Base-by-base conservation (phyloP, 1,284 basidiomycete genomes). In the Rugosomyces carneus region DNA sequence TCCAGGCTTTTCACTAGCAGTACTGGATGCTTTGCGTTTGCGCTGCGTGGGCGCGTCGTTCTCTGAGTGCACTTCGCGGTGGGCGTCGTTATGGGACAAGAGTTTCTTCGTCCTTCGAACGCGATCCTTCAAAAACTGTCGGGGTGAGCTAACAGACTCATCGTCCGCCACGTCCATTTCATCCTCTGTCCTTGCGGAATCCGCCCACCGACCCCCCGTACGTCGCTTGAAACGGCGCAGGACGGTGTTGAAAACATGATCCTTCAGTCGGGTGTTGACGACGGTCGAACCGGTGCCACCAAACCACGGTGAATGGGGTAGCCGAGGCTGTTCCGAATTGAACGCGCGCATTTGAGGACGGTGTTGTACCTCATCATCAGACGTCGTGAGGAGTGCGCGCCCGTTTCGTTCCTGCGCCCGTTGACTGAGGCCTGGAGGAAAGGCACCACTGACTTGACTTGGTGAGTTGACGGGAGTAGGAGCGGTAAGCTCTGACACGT, bases 181-280 rank as follows among this genome's bases (percentile, higher is more conserved):
- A 48, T 77, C 77, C 43, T 75, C 70, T 10, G 72, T 76, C 40
- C 69, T 73, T 37, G 73, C 70, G n/a, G 60, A 73, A 47, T 75
- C 73, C 10, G 59, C 56, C 60, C 68, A 67, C 27, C 69, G 67
- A 20, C 70, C 66, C 27, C 70, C 70, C 21, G 68, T 71, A 36
- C 75, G 73, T 45, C 76, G 76, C 23, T 71, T 72, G 48, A 91
- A 78, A 24, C 83, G 75, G 38, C 82, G 79, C 49, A 96, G 69
- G 24, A 96, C 81, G 10, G 88, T 87, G 45, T 81, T 86, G 61
- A 97, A 93, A 37, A 97, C 89, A 54, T 94, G 91, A 59, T 96
- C 92, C 66, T 93, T 93, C 48, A 97, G 71, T 62, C 81, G 89
- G 35, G 87, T 91, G 63, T 97, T 96, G 46, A 96, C 93, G 37